These are phyloP conservation scores for Gamarada debralockiae DNA, from an alignment of 495 filamentous ascomycete genomes.

Conservation along the genomic window DNA sequence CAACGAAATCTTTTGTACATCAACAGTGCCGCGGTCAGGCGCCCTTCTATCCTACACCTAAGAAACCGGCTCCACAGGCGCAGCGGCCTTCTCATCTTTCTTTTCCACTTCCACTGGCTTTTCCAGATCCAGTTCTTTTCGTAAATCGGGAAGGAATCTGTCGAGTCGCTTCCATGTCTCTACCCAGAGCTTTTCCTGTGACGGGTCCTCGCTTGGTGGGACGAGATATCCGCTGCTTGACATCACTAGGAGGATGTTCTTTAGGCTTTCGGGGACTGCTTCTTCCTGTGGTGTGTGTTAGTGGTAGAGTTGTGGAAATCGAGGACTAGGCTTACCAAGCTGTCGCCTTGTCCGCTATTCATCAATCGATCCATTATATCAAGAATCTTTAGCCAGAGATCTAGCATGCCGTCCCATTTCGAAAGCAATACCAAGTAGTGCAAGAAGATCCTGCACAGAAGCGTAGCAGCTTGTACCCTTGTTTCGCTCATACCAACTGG, in stretches of 20 bases:
- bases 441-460: slow-evolving; percentile 92
- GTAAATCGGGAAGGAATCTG: slow-evolving; percentile 79
- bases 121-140: slow-evolving; percentile 45
- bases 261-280: slow-evolving; percentile 91
- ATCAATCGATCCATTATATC: slow-evolving; percentile 95
- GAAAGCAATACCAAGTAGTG: slow-evolving; percentile 85
- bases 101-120: slow-evolving; percentile 5
- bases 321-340: slow-evolving; percentile 56
- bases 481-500: slow-evolving; percentile 94
- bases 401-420: slow-evolving; percentile 87
- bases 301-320: neutral
- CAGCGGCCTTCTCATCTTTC: neutral
- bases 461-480: slow-evolving; percentile 82
- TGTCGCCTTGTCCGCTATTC: slow-evolving; percentile 92
- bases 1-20: neutral
- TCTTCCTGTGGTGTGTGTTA: slow-evolving; percentile 59
- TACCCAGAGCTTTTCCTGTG: slow-evolving; percentile 60
- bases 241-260: slow-evolving; percentile 97
- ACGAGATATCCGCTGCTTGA: slow-evolving; percentile 81
- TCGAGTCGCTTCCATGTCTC: slow-evolving; percentile 89
- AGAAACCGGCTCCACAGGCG: neutral
- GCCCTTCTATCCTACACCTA: neutral
- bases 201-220: slow-evolving; percentile 58
- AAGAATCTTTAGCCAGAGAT: slow-evolving; percentile 88
- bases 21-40: neutral